phyloP scores from a whole-genome alignment of 2,329 filamentous ascomycete species.

The Onygenales sp. region DNA sequence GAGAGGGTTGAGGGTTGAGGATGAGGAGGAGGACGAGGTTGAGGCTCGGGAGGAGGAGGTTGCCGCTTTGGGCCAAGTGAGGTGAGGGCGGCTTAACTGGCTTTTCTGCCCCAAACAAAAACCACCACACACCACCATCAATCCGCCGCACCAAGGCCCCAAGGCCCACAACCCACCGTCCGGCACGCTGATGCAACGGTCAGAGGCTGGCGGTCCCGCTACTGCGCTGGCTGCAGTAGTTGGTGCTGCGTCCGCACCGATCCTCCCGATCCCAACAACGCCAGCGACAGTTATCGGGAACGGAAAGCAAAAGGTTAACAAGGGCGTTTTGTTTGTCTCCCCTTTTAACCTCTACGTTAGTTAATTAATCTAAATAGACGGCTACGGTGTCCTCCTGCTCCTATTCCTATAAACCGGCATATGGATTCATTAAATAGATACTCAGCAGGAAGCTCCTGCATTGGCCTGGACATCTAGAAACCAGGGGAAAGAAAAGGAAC shows the following conservation, averaged over 20 bases:
- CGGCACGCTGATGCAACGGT: background rate
- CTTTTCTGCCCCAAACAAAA: background rate
- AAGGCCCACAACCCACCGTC: too few relatives aligned
- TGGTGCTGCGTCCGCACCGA: background rate
- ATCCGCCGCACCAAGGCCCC: too few relatives aligned
- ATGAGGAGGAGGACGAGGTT: conserved; percentile 12
- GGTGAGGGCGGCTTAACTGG: conserved; percentile 5
- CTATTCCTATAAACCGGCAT: too few relatives aligned
- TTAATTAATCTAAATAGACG: too few relatives aligned
- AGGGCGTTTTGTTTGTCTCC: too few relatives aligned
- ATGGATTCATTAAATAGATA: too few relatives aligned
- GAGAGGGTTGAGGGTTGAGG: conserved; percentile 1
- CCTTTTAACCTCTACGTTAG: too few relatives aligned
- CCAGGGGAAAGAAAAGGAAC: background rate
- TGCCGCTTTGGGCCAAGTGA: conserved; percentile 12
- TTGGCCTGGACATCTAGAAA: background rate
- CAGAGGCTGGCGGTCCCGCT: conserved; percentile 8
- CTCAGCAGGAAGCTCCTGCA: too few relatives aligned
- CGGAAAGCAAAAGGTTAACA: too few relatives aligned
- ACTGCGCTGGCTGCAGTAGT: conserved; percentile 3
- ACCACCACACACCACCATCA: background rate
- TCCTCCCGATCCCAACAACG: too few relatives aligned
- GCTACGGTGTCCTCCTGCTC: too few relatives aligned
- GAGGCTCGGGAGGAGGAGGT: conserved; percentile 14
- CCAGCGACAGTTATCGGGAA: too few relatives aligned